Base-by-base conservation (phyloP, 805 yeast genomes). In the Candida corydali region DNA sequence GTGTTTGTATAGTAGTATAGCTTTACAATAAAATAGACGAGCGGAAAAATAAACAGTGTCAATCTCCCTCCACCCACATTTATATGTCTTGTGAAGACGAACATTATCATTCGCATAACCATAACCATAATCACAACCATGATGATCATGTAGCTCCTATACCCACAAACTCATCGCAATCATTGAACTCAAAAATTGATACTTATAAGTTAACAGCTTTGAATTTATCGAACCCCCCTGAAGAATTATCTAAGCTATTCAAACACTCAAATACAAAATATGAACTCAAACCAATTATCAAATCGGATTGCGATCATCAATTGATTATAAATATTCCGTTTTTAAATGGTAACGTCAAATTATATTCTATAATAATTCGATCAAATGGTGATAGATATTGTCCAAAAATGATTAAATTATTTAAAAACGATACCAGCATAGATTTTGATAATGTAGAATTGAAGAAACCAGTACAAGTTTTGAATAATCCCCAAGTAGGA, bases 271-370 rank as follows among this genome's bases (percentile, higher is more conserved):
- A 68, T 1, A 63, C 69, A 5, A 74, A 75, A 48, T 77, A 75
- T 42, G 57, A 65, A n/a, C 45, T 75, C 8, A 66, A 42, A 41
- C 78, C 63, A 44, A 55, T 64, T 11, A 59, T 63, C 52, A 79
- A 76, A 57, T 76, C 85, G 1, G 96, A 89, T 54, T 78, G 84
- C 2, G 98, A 91, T 51, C 76, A 81, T 40, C 96, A 91, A 54
- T 45, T 89, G 46, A 73, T 89, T 22, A 46, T 91, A 22, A 74
- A 77, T 36, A 75, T 91, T 19, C 97, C 96, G 19, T 91, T 91
- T 50, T 41, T 63, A 26, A 78, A 82, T 9, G 84, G 83, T 1
- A 63, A 74, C 17, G 87, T 85, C 27, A 86, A 82, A 52, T 58
- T 91, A 24, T 85, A 76, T 52, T 83, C 95, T 3, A 46, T 91